Evolutionary conservation across 257 asterid species (phyloP).

Genomic region (Verbena officinalis): DNA sequence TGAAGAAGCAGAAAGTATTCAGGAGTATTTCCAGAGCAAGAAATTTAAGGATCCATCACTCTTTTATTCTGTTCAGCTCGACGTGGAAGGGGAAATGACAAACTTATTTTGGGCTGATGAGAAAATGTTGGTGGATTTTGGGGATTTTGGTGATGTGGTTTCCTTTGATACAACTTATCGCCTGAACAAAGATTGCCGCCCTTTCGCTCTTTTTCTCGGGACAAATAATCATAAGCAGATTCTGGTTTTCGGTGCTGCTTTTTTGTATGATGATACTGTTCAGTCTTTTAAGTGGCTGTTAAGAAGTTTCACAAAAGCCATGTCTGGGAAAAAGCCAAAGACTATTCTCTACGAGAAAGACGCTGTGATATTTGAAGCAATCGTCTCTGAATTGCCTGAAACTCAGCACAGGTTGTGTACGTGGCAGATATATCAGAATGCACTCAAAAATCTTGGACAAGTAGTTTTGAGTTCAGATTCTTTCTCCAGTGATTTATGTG

Average conservation of each 20-base stretch:
- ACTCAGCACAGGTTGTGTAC: conserved; percentile 47
- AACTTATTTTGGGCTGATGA: conserved; percentile 70
- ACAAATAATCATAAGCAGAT: conserved; percentile 57
- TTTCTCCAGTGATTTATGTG: conserved; percentile 47
- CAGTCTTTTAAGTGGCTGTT: conserved; percentile 59
- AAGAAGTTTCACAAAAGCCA: conserved; percentile 41
- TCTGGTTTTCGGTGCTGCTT: conserved; percentile 60
- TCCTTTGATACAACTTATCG: conserved; percentile 51
- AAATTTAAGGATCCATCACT: conserved; percentile 51
- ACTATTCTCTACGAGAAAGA: conserved; percentile 50
- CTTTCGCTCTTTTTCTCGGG: conserved; percentile 52
- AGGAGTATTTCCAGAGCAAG: conserved; percentile 44
- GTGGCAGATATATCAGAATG: conserved; percentile 50
- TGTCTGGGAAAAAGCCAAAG: conserved; percentile 53
- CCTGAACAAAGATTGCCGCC: conserved; percentile 47
- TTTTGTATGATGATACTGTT: conserved; percentile 45
- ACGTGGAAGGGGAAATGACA: conserved; percentile 50
- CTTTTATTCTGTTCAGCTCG: conserved; percentile 50
- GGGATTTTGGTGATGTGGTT: conserved; percentile 63
- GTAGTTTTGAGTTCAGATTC: conserved; percentile 41
- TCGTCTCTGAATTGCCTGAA: conserved; percentile 46
- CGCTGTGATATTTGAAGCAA: conserved; percentile 46
- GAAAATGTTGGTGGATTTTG: conserved; percentile 55
- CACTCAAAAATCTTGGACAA: conserved; percentile 43
- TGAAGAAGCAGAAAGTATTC: conserved; percentile 52